Evolutionary conservation across 306 rosid genomes (phyloP).

Genomic region (Fragaria ananassa): DNA sequence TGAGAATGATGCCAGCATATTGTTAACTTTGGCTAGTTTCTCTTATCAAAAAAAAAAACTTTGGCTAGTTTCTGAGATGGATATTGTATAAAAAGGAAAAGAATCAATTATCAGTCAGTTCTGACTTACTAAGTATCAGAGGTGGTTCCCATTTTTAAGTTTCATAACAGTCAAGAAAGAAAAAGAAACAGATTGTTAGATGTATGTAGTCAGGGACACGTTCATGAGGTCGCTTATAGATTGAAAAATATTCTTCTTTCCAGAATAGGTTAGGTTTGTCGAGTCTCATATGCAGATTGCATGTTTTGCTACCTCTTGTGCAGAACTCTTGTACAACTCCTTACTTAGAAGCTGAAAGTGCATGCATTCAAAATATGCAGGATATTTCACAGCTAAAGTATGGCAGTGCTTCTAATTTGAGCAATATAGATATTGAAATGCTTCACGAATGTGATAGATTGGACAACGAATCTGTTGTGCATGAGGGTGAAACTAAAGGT

Average conservation of each 20-base stretch:
- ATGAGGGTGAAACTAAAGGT: constrained; percentile 38
- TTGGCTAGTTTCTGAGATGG: background rate
- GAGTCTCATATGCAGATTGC: constrained; percentile 35
- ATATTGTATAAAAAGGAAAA: background rate
- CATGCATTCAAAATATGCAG: constrained; percentile 46
- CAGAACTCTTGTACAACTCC: constrained; percentile 55
- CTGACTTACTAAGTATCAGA: background rate
- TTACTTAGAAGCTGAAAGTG: constrained; percentile 51
- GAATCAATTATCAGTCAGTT: background rate
- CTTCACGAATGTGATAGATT: constrained; percentile 30
- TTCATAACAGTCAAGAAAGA: background rate
- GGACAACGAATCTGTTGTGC: constrained; percentile 32
- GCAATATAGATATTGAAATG: constrained; percentile 28
- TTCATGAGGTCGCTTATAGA: constrained; percentile 25
- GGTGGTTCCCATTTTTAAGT: background rate
- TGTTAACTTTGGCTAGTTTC: background rate
- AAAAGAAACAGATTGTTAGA: constrained; percentile 4
- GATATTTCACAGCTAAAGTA: constrained; percentile 32
- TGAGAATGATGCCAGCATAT: background rate
- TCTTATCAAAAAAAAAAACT: too few species aligned
- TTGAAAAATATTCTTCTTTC: constrained; percentile 24
- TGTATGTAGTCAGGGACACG: constrained; percentile 3
- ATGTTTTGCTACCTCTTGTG: constrained; percentile 46
- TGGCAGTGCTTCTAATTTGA: constrained; percentile 38
- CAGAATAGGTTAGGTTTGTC: constrained; percentile 30